Conservation (phyloP, 129 eudicot genomes). For the Saussurea involucrata region DNA sequence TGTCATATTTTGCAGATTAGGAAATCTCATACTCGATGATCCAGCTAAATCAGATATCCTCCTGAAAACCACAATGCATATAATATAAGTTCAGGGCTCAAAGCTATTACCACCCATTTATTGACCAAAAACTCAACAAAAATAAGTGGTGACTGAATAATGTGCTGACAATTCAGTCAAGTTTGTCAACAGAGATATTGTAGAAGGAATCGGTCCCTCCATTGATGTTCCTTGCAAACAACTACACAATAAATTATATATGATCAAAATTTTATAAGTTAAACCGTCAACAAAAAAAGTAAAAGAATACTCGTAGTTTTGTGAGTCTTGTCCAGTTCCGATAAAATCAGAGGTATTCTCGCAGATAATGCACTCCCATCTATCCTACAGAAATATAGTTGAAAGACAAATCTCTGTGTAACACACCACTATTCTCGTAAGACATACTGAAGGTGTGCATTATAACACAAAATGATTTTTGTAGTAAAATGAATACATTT, state of each 20-base stretch:
- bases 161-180: no score
- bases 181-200: no score
- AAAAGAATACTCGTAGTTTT: no score
- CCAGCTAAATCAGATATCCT: constrained; percentile 65
- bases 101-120: no score
- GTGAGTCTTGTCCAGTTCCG: no score
- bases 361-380: constrained; percentile 75
- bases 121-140: no score
- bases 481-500: background rate
- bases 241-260: no score
- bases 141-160: no score
- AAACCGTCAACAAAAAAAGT: background rate
- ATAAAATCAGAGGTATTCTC: constrained; percentile 77
- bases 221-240: no score
- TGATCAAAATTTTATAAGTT: no score
- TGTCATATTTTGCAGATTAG: constrained; percentile 42
- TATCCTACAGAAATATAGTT: constrained; percentile 82
- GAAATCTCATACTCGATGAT: constrained; percentile 42
- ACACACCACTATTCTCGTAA: background rate
- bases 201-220: no score
- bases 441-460: background rate
- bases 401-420: constrained; percentile 82
- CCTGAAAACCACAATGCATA: constrained; percentile 47
- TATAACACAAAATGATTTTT: background rate
- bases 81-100: no score